Conservation (phyloP, 106 monocot genomes). For the Chionographis japonica region DNA sequence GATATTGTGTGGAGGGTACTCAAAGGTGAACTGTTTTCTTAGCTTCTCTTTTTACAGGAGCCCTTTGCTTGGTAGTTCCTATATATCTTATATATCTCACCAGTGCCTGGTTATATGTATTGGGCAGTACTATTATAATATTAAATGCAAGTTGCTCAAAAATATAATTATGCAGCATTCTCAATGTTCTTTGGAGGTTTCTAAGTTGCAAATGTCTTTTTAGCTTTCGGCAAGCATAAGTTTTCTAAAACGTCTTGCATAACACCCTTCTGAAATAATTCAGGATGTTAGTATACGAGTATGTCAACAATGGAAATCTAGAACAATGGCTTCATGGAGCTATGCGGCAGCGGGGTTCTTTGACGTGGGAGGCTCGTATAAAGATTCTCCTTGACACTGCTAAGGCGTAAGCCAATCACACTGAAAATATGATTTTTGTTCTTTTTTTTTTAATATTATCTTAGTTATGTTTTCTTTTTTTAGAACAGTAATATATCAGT, state of each 20-base stretch:
- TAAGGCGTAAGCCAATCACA: slow-evolving; percentile 65
- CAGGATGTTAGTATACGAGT: slow-evolving; percentile 95
- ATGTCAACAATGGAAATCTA: slow-evolving; percentile 89
- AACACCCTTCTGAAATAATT: background rate
- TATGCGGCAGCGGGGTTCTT: slow-evolving; percentile 60
- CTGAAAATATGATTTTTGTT: background rate
- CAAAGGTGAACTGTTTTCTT: slow-evolving; percentile 51
- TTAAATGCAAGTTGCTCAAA: too few species aligned
- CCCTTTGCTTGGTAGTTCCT: background rate
- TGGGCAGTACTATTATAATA: too few species aligned
- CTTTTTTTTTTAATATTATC: background rate
- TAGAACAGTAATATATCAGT: too few species aligned
- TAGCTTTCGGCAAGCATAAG: background rate
- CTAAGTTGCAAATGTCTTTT: too few species aligned
- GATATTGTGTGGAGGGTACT: slow-evolving; percentile 94
- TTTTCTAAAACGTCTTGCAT: background rate
- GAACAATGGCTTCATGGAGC: slow-evolving; percentile 99
- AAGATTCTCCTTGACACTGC: slow-evolving; percentile 89
- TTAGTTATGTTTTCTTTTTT: background rate
- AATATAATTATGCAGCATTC: too few species aligned
- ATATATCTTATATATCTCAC: too few species aligned
- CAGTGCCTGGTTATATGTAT: too few species aligned
- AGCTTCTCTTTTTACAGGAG: background rate
- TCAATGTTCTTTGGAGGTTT: too few species aligned
- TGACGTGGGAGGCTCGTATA: slow-evolving; percentile 93